Evolutionary conservation across 1,284 basidiomycete species (phyloP), one percentile per base, ranked within the genome.

Genomic region (Testicularia cyperi): DNA sequence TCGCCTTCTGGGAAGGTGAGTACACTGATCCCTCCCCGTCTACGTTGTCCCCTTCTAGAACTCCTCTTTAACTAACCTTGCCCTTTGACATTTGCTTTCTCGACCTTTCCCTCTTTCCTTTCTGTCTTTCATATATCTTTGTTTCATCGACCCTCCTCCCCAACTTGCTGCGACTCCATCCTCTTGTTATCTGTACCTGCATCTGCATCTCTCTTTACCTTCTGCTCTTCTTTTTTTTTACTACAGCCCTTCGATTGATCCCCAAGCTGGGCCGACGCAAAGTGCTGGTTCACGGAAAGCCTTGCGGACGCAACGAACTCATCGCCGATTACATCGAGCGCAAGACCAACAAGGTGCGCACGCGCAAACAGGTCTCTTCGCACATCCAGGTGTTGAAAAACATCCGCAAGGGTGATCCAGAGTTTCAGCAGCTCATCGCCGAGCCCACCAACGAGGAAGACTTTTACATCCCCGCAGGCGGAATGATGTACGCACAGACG

Each of bases 291-390:
- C 72, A 79, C 44, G 78, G 78, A 30, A 80, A 80, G 60, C 75
- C 80, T 2, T 79, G 79, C 36, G 80, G 80, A 0, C 77, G 80
- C n/a, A 81, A 81, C 65, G 80, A 81, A 64, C 77, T 81, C 32
- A 81, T 81, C 56, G 80, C 78, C 20, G 77, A 79, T 49, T 80
- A 81, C 52, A 80, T 81, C 37, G 70, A 77, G 18, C 74, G 80
- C 27, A 77, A 78, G 44, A 80, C 80, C 5, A 77, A 70, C 51
- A 72, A 74, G 55, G 46, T 51, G 25, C 66, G 75, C 24, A 70
- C 68, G 21, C 63, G 75, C 24, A 77, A 77, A 54, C 75, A 77
- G 46, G 74, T 77, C 34, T 76, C 74, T 38, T 74, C 71, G 47
- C 75, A 77, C 35, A 77, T 77, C 20, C 75, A 77, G 53, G 75